Evolutionary conservation across 116 monocot species (phyloP), one percentile per base, ranked within the genome.

Genomic region (Cymodocea nodosa): DNA sequence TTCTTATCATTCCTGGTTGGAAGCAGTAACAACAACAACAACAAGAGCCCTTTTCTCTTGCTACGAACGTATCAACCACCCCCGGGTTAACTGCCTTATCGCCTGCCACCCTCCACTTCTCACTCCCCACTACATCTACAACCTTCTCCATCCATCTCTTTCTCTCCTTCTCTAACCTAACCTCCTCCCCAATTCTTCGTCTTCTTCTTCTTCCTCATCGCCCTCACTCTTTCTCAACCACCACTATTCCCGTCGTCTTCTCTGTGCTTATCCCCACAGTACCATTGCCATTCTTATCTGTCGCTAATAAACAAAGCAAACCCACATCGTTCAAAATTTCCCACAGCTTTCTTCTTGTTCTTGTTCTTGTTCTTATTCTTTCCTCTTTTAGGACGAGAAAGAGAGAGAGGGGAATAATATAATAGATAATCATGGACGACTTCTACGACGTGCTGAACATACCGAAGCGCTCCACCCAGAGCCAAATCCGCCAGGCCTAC

Each of bases 401-500:
- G 65, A 15, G 30, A 30, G 3, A 30, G 30, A n/a, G n/a, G n/a
- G n/a, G n/a, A n/a, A 30, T 30, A 30, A 30, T 30, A 30, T 3
- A 30, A 30, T 30, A 30, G 3, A 30, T 30, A 18, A 7, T n/a
- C 23, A 50, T 44, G 15, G 60, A 40, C 35, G 85, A 90, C 39
- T 78, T 85, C 64, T 84, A 88, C 61, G 70, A 81, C 60, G 76
- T 85, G 25, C 88, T 97, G 7, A 75, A 84, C 79, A 63, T 97
- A 52, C 71, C 97, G 13, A 85, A 82, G 65, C 60, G 81, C 63
- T 80, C 97, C 16, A 76, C 85, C n/a, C 80, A 73, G n/a, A 66
- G 76, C 57, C 81, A 85, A 52, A 88, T 97, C 80, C 77, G 97
- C 70, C 78, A 69, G 54, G 91, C 97, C 39, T 97, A 91, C 82